These are phyloP conservation scores for Stylosanthes scabra DNA, from an alignment of 331 rosid genomes.

Conservation along the genomic window DNA sequence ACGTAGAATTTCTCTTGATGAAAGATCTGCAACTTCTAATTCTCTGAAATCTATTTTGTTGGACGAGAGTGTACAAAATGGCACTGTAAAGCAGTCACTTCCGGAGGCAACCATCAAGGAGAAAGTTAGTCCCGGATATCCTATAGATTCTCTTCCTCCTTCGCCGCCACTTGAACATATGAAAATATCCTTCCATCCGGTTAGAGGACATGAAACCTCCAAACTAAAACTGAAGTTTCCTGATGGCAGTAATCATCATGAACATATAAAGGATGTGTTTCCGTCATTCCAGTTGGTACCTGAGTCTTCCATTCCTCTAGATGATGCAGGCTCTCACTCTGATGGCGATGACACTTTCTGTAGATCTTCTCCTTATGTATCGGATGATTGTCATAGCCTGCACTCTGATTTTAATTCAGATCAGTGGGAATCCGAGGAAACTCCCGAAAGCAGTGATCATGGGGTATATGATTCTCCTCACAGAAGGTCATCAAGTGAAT, in stretches of 20 bases:
- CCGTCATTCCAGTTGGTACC: conserved; percentile 92
- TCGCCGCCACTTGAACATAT: conserved; percentile 95
- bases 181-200: conserved; percentile 92
- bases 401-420: conserved; percentile 76
- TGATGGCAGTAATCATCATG: conserved; percentile 65
- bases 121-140: conserved; percentile 51
- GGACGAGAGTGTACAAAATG: conserved; percentile 54
- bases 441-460: conserved; percentile 58
- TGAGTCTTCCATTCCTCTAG: conserved; percentile 63
- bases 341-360: conserved; percentile 93
- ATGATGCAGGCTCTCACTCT: conserved; percentile 68
- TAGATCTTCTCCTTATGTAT: conserved; percentile 79
- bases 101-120: conserved; percentile 52
- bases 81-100: conserved; percentile 39
- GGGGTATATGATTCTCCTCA: conserved; percentile 54
- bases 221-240: conserved; percentile 81
- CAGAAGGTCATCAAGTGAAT: conserved; percentile 59
- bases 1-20: conserved; percentile 64
- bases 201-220: conserved; percentile 65
- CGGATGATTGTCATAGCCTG: conserved; percentile 77
- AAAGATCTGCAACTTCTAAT: conserved; percentile 49
- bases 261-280: conserved; percentile 65
- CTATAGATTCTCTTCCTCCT: conserved; percentile 64
- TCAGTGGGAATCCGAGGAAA: conserved; percentile 84
- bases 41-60: conserved; percentile 51